Evolutionary conservation across 2,329 filamentous ascomycete genomes (phyloP), one percentile per base, ranked within the genome.

Genomic region (Aspergillaceae sp.): DNA sequence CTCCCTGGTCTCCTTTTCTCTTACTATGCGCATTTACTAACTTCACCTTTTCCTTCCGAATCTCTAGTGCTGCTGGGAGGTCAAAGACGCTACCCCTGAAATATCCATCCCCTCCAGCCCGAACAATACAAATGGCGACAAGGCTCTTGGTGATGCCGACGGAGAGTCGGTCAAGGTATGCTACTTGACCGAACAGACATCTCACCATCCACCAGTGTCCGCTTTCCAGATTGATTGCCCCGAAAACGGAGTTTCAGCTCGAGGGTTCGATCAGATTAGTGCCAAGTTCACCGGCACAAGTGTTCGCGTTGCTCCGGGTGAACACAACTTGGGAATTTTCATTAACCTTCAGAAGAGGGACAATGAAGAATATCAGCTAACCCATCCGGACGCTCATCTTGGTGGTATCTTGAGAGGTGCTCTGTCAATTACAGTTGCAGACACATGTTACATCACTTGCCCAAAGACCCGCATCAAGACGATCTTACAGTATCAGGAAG

Each of bases 201-300:
- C 89, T 5, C 92, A 98, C 61, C 92, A 98, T 68, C 92, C 92
- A 32, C 92, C 92, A 7, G 91, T 98, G 54, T 97, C 91, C 56
- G 92, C 92, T 9, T 98, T 94, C 68, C 91, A 87, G 66, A 83
- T 96, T 53, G 84, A 89, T 61, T 98, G 92, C 62, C 89, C 90
- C 0, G 86, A 94, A 56, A 90, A 88, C 63, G 92, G 91, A 29
- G 78, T 98, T 54, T 82, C 81, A 34, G 92, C 92, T 10, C 79
- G 85, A 48, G 92, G 92, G 1, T 98, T 91, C 62, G 92, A 98
- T 62, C 92, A 98, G 72, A 83, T 98, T 59, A 91, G 86, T 56
- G 92, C 92, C 61, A 97, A 96, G 68, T 98, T 98, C 70, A 97
- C 92, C 1, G 92, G 92, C 47, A 96, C 92, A 11, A 91, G 87